Conservation (phyloP, 2,329 filamentous ascomycete genomes). For the Fusarium brevicatenulatum region DNA sequence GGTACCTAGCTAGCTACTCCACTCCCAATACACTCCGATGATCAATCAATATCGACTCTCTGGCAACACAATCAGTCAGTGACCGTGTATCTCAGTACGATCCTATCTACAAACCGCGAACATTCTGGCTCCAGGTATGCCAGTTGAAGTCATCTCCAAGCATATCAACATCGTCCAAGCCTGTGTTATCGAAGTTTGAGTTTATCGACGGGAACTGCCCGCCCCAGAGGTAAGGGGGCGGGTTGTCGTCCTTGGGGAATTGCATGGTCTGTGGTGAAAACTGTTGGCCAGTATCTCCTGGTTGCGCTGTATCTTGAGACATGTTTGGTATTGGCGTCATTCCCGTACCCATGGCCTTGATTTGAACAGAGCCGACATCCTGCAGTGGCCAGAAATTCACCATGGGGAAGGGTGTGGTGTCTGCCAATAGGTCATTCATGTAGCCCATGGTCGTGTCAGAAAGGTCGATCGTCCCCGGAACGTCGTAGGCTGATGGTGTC, state of each 20-base stretch:
- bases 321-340: neutral
- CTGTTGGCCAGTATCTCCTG: constrained; percentile 11
- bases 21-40: constrained; percentile 9
- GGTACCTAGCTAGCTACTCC: constrained; percentile 5
- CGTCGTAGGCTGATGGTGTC: constrained; percentile 24
- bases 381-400: constrained; percentile 40
- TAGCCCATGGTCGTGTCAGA: constrained; percentile 46
- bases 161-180: constrained; percentile 52
- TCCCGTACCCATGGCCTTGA: constrained; percentile 27
- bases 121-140: constrained; percentile 59
- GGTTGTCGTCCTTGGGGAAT: constrained; percentile 47
- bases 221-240: constrained; percentile 56
- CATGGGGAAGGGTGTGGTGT: constrained; percentile 24
- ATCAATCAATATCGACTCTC: neutral
- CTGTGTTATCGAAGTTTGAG: constrained; percentile 42
- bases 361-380: constrained; percentile 29
- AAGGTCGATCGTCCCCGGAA: constrained; percentile 41
- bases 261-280: constrained; percentile 37
- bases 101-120: constrained; percentile 53
- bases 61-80: neutral
- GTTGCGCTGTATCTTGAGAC: constrained; percentile 14
- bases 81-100: constrained; percentile 41
- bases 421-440: constrained; percentile 39
- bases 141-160: constrained; percentile 59
- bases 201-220: constrained; percentile 47